A percentile compares a stretch with the other conserved stretches of the same genome.
Evolutionary conservation across 2,329 filamentous ascomycete species (phyloP).

Genomic region (Orbilia brochopaga): DNA sequence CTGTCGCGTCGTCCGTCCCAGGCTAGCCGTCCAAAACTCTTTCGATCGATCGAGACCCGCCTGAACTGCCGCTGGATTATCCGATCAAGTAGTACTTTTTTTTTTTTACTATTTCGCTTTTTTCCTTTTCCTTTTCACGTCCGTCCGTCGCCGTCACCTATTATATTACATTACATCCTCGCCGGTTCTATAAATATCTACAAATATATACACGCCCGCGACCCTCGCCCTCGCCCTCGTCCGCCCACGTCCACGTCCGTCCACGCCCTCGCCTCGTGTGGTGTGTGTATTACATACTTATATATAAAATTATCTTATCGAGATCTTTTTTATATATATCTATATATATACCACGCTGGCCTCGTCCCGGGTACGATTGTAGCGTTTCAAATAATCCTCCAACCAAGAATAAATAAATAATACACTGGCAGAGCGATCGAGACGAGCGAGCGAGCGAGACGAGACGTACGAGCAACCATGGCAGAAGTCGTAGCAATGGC

Average conservation of each 20-base stretch:
- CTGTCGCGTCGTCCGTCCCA: slow-evolving; percentile 22
- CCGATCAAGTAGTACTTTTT: not conserved
- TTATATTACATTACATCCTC: too few relatives aligned
- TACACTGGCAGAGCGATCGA: slow-evolving; percentile 13
- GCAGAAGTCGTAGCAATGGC: slow-evolving; percentile 50
- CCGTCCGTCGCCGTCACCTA: not conserved
- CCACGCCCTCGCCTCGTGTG: too few relatives aligned
- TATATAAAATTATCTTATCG: too few relatives aligned
- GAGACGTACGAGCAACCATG: slow-evolving; percentile 27
- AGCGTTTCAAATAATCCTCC: too few relatives aligned
- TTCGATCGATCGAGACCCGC: slow-evolving; percentile 2
- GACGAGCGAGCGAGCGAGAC: too few relatives aligned
- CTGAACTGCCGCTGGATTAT: slow-evolving; percentile 5
- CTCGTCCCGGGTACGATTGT: too few relatives aligned
- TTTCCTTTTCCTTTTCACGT: slow-evolving; percentile 10
- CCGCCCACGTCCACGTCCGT: too few relatives aligned
- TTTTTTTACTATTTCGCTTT: not conserved
- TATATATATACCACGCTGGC: slow-evolving; percentile 34
- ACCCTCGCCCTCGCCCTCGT: too few relatives aligned
- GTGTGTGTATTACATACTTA: too few relatives aligned
- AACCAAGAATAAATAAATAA: too few relatives aligned
- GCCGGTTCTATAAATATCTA: slow-evolving; percentile 6
- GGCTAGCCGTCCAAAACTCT: not conserved
- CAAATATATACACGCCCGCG: not conserved
- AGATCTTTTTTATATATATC: too few relatives aligned